Base-by-base conservation (phyloP, 202 grass and related monocot species). In the Zizania palustris region DNA sequence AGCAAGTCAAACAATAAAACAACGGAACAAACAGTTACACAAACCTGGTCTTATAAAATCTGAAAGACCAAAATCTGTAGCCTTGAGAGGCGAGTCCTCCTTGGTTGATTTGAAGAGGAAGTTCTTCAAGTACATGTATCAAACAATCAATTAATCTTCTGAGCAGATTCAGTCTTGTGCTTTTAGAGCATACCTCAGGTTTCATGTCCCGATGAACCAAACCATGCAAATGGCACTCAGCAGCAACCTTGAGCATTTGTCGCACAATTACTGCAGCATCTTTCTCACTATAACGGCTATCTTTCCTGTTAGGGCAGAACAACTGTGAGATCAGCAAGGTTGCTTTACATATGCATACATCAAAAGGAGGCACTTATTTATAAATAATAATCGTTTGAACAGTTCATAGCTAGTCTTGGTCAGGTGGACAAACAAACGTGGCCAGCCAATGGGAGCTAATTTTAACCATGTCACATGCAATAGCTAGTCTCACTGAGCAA, bases 171-270 rank as follows among this genome's bases (percentile, higher is more conserved):
- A 39, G 45, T 67, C 13, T 64, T 57, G 16, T 19, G 81, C 51
- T 51, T 82, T 74, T 70, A 72, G 50, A 78, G 45, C 44, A 51
- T 85, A 97, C 93, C 93, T 97, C 93, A 33, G 93, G 93, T 84
- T 97, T 97, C 93, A 97, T 97, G 64, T 97, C 91, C 63, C 93
- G 86, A 89, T 97, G 93, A 79, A 97, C 93, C 53, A 97, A 86
- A 84, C 93, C 93, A 75, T 90, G 90, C 72, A 97, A 83, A 74
- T 97, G 93, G 60, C 93, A 97, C 82, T 97, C 82, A 84, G 93
- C 93, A 72, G 93, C 93, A 89, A 97, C 93, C 86, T 97, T 93
- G 70, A 97, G 88, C 93, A 97, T 97, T 78, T 97, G 93, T 40
- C 88, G 67, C 18, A 92, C 93, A 83, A 97, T 41, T 58, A 97